Conservation (phyloP, 441 rosid species). For the Populus trichocarpa region DNA sequence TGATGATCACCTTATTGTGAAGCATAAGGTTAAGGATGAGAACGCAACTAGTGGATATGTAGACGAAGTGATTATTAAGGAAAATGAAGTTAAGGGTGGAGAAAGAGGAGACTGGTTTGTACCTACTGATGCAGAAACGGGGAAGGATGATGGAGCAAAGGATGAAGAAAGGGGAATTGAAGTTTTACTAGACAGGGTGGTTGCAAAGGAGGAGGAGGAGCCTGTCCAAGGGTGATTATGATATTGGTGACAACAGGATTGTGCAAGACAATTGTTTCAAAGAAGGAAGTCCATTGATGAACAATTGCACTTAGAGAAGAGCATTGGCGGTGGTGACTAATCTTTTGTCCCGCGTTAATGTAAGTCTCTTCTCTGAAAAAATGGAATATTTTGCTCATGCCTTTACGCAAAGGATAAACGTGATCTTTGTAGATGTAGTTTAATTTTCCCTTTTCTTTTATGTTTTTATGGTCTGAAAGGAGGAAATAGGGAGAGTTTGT, state of each 20-base stretch:
- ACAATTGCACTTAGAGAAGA: constrained; percentile 18
- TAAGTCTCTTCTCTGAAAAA: constrained; percentile 38
- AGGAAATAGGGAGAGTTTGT: constrained; percentile 17
- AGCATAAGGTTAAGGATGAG: constrained; percentile 16
- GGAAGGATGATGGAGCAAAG: constrained; percentile 16
- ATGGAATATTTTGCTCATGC: constrained; percentile 25
- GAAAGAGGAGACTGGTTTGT: not conserved
- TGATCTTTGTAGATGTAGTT: constrained; percentile 20
- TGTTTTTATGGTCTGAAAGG: not conserved
- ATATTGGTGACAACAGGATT: constrained; percentile 7
- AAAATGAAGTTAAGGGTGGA: constrained; percentile 16
- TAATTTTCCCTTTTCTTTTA: constrained; percentile 8
- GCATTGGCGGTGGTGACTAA: constrained; percentile 36
- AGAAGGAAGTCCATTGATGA: constrained; percentile 18
- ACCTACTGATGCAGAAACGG: constrained; percentile 12
- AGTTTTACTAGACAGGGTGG: constrained; percentile 19
- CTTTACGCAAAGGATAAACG: constrained; percentile 23
- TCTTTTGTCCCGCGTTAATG: constrained; percentile 28
- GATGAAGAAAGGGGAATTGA: constrained; percentile 19
- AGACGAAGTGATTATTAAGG: not conserved
- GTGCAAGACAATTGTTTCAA: constrained; percentile 8
- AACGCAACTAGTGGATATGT: constrained; percentile 18
- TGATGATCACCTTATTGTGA: constrained; percentile 12
- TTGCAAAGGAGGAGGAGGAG: constrained; percentile 12
- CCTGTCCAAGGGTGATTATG: constrained; percentile 9